Conservation (phyloP, 768 basidiomycete species). For the Trametes maxima region DNA sequence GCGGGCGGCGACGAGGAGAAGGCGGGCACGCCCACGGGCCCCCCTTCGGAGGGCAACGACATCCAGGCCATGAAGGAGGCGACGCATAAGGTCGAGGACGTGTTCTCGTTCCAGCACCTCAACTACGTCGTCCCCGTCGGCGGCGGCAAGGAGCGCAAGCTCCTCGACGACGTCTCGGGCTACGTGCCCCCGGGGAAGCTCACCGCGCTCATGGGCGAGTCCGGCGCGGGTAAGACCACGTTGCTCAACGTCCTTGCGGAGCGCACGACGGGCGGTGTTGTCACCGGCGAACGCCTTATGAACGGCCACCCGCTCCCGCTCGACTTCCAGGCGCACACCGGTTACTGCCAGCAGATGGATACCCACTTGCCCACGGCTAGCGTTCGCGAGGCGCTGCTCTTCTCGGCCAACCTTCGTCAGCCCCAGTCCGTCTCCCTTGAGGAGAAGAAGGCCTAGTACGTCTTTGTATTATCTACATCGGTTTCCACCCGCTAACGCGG, state of each 20-base stretch:
- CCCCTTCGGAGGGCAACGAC: neutral
- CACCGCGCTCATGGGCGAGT: conserved; percentile 77
- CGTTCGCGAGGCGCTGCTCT: conserved; percentile 78
- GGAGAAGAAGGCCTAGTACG: conserved; percentile 83
- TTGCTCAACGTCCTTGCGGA: conserved; percentile 51
- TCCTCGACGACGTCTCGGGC: conserved; percentile 76
- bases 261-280: conserved; percentile 40
- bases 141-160: conserved; percentile 44
- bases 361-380: conserved; percentile 75
- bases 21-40: conserved; percentile 8
- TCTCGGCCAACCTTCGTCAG: conserved; percentile 82
- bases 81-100: conserved; percentile 38
- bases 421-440: conserved; percentile 59
- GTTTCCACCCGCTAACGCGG: neutral
- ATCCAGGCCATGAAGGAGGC: conserved; percentile 10
- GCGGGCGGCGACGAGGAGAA: conserved; percentile 34
- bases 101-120: conserved; percentile 82
- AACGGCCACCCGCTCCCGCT: conserved; percentile 46
- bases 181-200: conserved; percentile 81
- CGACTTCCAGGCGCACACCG: conserved; percentile 64
- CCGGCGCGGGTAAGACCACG: conserved; percentile 56
- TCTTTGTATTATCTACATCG: conserved; percentile 10
- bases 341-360: conserved; percentile 87
- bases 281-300: conserved; percentile 47
- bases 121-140: conserved; percentile 63